Base-by-base conservation (phyloP, 495 filamentous ascomycete genomes). In the Bathelium albidoporum region DNA sequence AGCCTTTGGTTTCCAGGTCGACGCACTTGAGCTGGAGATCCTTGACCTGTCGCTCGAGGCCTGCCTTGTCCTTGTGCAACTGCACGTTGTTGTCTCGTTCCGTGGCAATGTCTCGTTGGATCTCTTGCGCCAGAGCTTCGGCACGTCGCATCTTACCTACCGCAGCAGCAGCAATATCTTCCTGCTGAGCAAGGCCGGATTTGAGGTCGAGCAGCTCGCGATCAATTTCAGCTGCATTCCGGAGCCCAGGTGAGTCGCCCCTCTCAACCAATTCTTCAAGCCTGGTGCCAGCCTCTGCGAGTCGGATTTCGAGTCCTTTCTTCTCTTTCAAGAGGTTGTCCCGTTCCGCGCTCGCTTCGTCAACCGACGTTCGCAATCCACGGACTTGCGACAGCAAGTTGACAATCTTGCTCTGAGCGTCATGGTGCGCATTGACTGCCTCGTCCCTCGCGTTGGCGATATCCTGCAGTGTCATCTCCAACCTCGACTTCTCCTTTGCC, bases 91-190 rank as follows among this genome's bases (percentile, higher is more conserved):
- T 80, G 68, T 98, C 95, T 20, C 94, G 83, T 72, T 97, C 94
- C 16, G 83, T 85, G n/a, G 86, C 87, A 52, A 97, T 89, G 70
- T 98, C 94, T 75, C 95, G 95, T 72, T 97, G 92, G 64, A 94
- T 87, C 75, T 98, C 95, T 20, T 84, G 83, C 1, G 85, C 85
- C 18, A 98, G 78, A 41, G 90, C 90, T 71, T 98, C 94, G 0
- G 95, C 91, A 14, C 93, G 86, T n/a, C 94, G 83, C 94, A 98
- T 98, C 79, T 97, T 97, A 71, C 91, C 93, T 53, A 97, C 87
- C 0, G 94, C 94, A 1, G 94, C 94, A 2, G 88, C 82, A 22
- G 91, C 91, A 31, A 97, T 86, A 72, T 98, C 94, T 74, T 97
- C 89, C 71, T 96, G 90, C 66, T 96, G 91, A 10, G 92, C 94